Evolutionary conservation across 805 yeast genomes (phyloP).

Genomic region (Starmerella apicola): DNA sequence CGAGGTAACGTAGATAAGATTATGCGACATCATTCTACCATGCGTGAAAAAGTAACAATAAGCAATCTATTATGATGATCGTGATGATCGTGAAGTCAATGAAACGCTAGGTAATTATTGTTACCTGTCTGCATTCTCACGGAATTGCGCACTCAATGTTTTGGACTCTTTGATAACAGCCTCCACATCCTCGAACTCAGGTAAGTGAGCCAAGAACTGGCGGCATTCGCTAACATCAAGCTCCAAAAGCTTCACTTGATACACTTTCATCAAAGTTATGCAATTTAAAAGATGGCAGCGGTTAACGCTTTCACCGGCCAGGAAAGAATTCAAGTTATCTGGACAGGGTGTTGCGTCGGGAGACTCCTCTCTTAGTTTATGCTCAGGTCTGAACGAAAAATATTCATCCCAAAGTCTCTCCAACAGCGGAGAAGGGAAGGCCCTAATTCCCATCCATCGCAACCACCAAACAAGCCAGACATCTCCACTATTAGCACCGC

Average conservation of each 20-base stretch:
- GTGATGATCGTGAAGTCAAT: neutral
- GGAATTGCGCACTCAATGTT: neutral
- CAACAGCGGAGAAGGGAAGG: slow-evolving; percentile 66
- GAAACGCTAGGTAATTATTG: too few relatives aligned
- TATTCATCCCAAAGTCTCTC: slow-evolving; percentile 84
- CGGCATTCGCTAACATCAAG: slow-evolving; percentile 83
- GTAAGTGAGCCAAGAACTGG: slow-evolving; percentile 41
- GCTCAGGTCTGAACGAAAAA: slow-evolving; percentile 46
- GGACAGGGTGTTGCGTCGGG: neutral
- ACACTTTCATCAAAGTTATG: slow-evolving; percentile 66
- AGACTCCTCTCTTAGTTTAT: neutral
- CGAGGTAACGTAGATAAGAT: slow-evolving; percentile 16
- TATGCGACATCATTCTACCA: slow-evolving; percentile 9
- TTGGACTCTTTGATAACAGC: slow-evolving; percentile 16
- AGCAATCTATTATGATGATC: too few relatives aligned
- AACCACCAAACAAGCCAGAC: slow-evolving; percentile 95
- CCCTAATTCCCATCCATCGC: slow-evolving; percentile 78
- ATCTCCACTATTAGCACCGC: slow-evolving; percentile 45
- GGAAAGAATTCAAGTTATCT: too few relatives aligned
- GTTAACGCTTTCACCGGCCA: neutral
- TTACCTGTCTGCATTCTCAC: neutral
- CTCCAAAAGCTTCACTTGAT: slow-evolving; percentile 66
- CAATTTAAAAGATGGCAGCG: slow-evolving; percentile 53
- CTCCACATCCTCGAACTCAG: slow-evolving; percentile 16
- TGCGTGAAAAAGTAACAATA: too few relatives aligned